Evolutionary conservation across 352 stramenopile species (phyloP).

Genomic region (Phytophthora fragariaefolia): DNA sequence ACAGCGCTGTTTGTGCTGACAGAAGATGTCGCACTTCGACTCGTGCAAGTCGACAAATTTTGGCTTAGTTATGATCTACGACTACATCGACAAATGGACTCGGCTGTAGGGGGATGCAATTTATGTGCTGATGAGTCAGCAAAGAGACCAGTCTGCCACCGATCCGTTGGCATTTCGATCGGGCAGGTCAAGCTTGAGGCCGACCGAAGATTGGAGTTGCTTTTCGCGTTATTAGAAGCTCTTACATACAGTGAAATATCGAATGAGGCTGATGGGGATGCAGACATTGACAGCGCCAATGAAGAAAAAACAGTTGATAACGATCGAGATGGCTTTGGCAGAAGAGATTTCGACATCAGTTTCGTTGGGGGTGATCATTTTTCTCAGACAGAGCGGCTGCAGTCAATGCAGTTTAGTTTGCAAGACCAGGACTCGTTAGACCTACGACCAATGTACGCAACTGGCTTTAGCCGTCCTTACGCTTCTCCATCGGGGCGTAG

Average conservation of each 20-base stretch:
- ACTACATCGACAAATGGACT: conserved; percentile 56
- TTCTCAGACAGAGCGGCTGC: conserved; percentile 60
- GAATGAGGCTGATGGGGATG: conserved; percentile 35
- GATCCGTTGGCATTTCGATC: conserved; percentile 66
- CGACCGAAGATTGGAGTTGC: conserved; percentile 77
- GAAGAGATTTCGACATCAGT: conserved; percentile 40
- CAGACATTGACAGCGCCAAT: conserved; percentile 36
- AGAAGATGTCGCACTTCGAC: conserved; percentile 84
- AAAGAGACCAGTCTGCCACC: conserved; percentile 64
- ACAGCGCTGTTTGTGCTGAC: conserved; percentile 87
- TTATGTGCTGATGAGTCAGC: conserved; percentile 71
- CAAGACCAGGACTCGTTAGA: conserved; percentile 61
- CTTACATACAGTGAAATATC: conserved; percentile 54
- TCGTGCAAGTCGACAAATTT: conserved; percentile 86
- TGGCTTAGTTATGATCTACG: conserved; percentile 79
- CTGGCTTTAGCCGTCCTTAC: conserved; percentile 57
- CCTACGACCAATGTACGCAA: conserved; percentile 72
- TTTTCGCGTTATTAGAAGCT: conserved; percentile 84
- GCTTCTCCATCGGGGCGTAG: conserved; percentile 65
- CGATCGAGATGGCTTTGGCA: conserved; percentile 20
- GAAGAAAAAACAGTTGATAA: conserved; percentile 44
- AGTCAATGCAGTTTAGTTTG: conserved; percentile 71
- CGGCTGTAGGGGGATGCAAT: conserved; percentile 47
- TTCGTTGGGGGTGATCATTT: conserved; percentile 33
- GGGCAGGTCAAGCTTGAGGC: conserved; percentile 89